These are phyloP conservation scores for Cyclaneusma minus DNA, from an alignment of 2,329 filamentous ascomycete genomes.

Conservation along the genomic window DNA sequence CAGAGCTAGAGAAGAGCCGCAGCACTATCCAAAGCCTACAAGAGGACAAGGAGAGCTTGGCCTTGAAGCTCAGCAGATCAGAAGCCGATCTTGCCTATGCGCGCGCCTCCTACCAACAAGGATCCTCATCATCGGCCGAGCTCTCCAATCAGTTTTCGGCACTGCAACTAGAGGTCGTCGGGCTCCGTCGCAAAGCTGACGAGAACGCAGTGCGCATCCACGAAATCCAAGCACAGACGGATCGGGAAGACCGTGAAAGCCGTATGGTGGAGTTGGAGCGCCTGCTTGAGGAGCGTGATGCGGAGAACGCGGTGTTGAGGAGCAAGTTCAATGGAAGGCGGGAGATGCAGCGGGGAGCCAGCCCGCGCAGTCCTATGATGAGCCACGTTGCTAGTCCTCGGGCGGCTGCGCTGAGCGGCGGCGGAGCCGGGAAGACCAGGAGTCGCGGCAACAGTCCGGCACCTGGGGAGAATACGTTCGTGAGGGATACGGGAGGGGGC, in stretches of 20 bases:
- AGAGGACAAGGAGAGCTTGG: slow-evolving; percentile 9
- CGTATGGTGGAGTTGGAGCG: slow-evolving; percentile 16
- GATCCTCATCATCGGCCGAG: slow-evolving; percentile 10
- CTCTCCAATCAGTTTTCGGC: slow-evolving; percentile 6
- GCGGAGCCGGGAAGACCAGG: too few relatives aligned
- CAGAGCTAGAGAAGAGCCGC: slow-evolving; percentile 24
- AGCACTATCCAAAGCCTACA: slow-evolving; percentile 16
- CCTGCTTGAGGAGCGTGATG: slow-evolving; percentile 21
- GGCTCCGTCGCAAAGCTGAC: slow-evolving; percentile 10
- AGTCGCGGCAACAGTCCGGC: slow-evolving; percentile 2
- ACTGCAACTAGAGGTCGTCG: slow-evolving; percentile 7
- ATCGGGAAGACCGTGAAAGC: slow-evolving; percentile 12
- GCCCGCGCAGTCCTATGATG: slow-evolving; percentile 16
- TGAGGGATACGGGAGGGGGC: too few relatives aligned
- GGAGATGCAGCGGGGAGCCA: slow-evolving; percentile 14
- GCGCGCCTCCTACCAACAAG: slow-evolving; percentile 14
- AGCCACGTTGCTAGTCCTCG: slow-evolving; percentile 11
- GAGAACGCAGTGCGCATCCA: slow-evolving; percentile 14
- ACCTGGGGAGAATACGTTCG: slow-evolving; percentile 1
- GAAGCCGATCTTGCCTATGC: slow-evolving; percentile 15
- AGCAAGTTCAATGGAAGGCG: slow-evolving; percentile 24
- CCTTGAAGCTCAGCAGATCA: slow-evolving; percentile 8
- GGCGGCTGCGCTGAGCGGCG: slow-evolving; percentile 3
- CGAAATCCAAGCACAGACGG: slow-evolving; percentile 11
- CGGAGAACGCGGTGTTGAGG: slow-evolving; percentile 22